Evolutionary conservation across 306 rosid genomes (phyloP), one percentile per base, ranked within the genome.

Genomic region (Cercis canadensis): DNA sequence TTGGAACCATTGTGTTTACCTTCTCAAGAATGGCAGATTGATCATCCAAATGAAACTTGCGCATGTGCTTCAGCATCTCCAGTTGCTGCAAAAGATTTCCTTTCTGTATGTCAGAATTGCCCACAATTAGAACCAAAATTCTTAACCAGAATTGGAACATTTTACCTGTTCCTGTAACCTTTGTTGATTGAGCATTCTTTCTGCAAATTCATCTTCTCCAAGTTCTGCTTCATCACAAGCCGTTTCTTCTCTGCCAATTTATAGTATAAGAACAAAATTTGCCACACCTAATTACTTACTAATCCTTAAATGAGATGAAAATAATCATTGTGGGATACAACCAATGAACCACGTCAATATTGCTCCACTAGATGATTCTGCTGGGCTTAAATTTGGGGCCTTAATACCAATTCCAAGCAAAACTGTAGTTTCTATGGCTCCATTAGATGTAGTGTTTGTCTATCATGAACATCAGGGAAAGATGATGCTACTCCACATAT

Each of bases 211-310:
- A 34, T 84, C 86, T 29, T 87, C 80, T 70, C 84, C 92, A 68
- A 93, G 93, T 71, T 88, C 90, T 24, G 97, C 98, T 81, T 93
- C 97, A 77, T 93, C 96, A 37, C 98, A 90, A 19, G 92, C 93
- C 82, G 82, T 75, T 83, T 90, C 98, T 79, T 92, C 98, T 76
- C 97, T 90, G 75, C 57, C 74, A 77, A 66, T 64, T 54, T 64
- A 72, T 6, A 45, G 57, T 45, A 69, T 40, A 62, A 77, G 56
- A 44, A 49, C 74, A 39, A 24, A 24, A 24, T 24, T 24, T n/a
- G n/a, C n/a, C n/a, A n/a, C n/a, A n/a, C n/a, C n/a, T n/a, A n/a
- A n/a, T n/a, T n/a, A n/a, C n/a, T n/a, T n/a, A n/a, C n/a, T n/a
- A n/a, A n/a, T n/a, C n/a, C n/a, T n/a, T n/a, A n/a, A n/a, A n/a